phyloP scores from a whole-genome alignment of 768 basidiomycete species.

The Termitomyces sp. region DNA sequence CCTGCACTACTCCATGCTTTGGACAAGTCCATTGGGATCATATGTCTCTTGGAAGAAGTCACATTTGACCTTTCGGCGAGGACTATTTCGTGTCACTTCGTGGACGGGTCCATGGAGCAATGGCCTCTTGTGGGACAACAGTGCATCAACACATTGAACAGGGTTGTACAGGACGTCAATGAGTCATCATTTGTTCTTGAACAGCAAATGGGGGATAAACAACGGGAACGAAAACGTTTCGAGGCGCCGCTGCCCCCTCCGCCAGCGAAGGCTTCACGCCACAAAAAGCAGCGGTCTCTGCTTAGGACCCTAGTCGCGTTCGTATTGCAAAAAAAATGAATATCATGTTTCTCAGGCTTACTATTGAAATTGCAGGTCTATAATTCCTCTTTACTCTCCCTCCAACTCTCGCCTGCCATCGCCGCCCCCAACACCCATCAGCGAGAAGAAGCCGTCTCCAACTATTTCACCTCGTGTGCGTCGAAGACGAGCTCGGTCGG shows the following conservation, averaged over 20 bases:
- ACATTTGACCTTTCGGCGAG: constrained; percentile 51
- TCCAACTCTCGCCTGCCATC: constrained; percentile 28
- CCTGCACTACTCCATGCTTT: constrained; percentile 53
- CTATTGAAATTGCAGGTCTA: constrained; percentile 18
- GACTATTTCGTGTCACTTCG: constrained; percentile 50
- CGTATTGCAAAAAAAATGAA: constrained; percentile 28
- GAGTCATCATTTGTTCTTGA: constrained; percentile 43
- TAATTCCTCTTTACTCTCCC: constrained; percentile 31
- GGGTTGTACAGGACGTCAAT: constrained; percentile 52
- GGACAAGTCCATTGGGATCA: constrained; percentile 57
- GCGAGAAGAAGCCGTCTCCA: constrained; percentile 24
- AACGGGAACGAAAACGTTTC: constrained; percentile 22
- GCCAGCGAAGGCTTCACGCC: constrained; percentile 38
- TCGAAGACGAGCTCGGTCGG: constrained; percentile 61
- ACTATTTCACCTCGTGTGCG: constrained; percentile 38
- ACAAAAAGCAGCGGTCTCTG: constrained; percentile 70
- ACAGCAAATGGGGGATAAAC: constrained; percentile 30
- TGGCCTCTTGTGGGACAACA: constrained; percentile 40
- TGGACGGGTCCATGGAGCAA: constrained; percentile 51
- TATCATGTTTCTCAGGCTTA: constrained; percentile 15
- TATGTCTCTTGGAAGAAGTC: constrained; percentile 55
- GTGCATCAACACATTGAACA: constrained; percentile 44
- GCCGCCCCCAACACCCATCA: constrained; percentile 27
- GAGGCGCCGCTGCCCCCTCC: constrained; percentile 24
- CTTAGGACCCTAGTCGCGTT: constrained; percentile 69